Evolutionary conservation across 139 green algal species (phyloP), one percentile per base, ranked within the genome.

Genomic region (Pseudopediastrum boryanum): DNA sequence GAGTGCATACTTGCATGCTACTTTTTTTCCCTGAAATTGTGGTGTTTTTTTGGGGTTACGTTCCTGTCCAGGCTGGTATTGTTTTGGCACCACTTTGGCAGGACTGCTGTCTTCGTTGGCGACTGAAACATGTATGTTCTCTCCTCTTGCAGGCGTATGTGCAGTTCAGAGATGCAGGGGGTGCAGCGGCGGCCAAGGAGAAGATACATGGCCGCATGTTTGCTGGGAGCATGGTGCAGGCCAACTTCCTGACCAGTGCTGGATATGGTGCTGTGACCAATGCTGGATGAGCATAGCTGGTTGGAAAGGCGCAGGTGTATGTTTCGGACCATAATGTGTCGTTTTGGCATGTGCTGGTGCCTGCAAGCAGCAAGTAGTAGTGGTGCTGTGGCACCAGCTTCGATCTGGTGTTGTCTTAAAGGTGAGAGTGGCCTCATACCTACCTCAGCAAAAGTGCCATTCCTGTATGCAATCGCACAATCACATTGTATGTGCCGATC

Each of bases 171-270:
- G 85, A 93, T 27, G 13, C 67, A 1, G 44, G 65, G 2, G 68
- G 69, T 33, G 86, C 86, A 21, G 54, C 75, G n/a, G 67, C 78
- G 50, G 91, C 90, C 8, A 88, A 88, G 79, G 69, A 88, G 4
- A 84, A 82, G 31, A 86, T 95, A 33, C 67, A 89, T 73, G 89
- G 88, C 4, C 81, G 89, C 35, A 78, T 92, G 66, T 94, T 94
- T 88, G 85, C 87, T 27, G 90, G 90, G n/a, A 82, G 73, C 51
- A 89, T 73, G 9, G 77, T 92, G 50, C 50, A 80, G 9, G 86
- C 86, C 27, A 76, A 36, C 7, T 84, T 77, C 54, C 71, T 94
- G 42, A 78, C 86, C 12, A 51, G 51, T 25, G 44, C 65, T 12
- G 70, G 36, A 13, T 65, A 77, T 21, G 70, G 50, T 1, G 56